Evolutionary conservation across 2,329 filamentous ascomycete genomes (phyloP), one percentile per base, ranked within the genome.

Genomic region (Aspergillus terreus): DNA sequence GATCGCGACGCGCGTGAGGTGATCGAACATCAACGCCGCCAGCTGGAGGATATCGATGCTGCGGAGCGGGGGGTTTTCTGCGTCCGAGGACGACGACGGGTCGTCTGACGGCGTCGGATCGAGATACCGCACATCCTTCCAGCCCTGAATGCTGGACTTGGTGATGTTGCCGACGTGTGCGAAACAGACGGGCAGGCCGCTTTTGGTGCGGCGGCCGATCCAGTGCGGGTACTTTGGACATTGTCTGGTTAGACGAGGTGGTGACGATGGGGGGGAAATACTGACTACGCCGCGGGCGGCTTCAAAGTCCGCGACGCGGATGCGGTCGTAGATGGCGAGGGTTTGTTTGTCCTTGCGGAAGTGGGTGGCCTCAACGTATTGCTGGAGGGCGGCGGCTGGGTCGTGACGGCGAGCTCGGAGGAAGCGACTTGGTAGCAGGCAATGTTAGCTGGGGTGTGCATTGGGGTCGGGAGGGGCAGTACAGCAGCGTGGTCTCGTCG

Each of bases 221-320:
- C 63, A 66, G 33, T 61, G 58, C 0, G 63, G 62, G 44, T 65
- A 64, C 63, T 66, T 25, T 5, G n/a, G 11, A 4, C 64, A 25
- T 14, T 5, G 12, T 9, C 4, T 21, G 23, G 10, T 1, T 35
- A 19, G 19, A 23, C 14, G 17, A 4, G 19, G 4, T 6, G 17
- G 23, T 23, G 27, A 7, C 2, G 44, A 7, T 46, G 15, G 2
- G 35, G 6, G 6, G 33, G 9, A 19, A 4, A 4, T 2, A 45
- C 52, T 52, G 33, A 64, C 62, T 17, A 61, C 41, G 35, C 44
- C 46, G 14, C 57, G 54, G 4, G 59, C 54, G 15, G 54, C 49
- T 36, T 64, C 61, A 38, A 52, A 63, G 35, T 63, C 54, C 1
- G 53, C 7, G 11, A 61, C 44, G 2, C 55, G 49, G 4, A 64